phyloP scores from a whole-genome alignment of 768 basidiomycete species.

The Psilocybe tampanensis region DNA sequence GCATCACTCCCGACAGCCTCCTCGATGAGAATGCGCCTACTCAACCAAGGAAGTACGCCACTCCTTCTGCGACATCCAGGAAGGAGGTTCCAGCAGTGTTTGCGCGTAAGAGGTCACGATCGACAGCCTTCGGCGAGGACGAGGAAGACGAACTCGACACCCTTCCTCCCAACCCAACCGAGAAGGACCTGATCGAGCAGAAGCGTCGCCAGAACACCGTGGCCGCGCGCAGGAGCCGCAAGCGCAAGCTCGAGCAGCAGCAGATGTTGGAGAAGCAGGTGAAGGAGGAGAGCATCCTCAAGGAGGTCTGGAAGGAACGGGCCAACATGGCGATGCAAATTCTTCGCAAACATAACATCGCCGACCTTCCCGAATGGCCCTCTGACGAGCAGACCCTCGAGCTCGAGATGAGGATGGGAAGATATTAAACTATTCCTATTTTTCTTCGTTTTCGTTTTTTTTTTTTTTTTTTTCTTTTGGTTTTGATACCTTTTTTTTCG shows the following conservation, averaged over 20 bases:
- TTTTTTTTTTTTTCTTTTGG: conserved; percentile 21
- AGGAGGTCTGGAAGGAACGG: conserved; percentile 64
- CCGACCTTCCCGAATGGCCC: conserved; percentile 47
- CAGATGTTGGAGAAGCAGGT: conserved; percentile 61
- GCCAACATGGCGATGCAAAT: conserved; percentile 46
- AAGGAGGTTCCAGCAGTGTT: conserved; percentile 80
- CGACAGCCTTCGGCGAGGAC: conserved; percentile 39
- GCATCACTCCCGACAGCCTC: conserved; percentile 58
- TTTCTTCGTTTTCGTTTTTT: conserved; percentile 2
- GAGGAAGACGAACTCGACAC: conserved; percentile 56
- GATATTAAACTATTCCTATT: not conserved
- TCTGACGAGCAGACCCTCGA: conserved; percentile 50
- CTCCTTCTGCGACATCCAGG: conserved; percentile 74
- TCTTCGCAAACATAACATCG: conserved; percentile 58
- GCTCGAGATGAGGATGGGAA: conserved; percentile 47
- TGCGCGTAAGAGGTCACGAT: conserved; percentile 53
- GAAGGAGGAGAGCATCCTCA: conserved; percentile 54
- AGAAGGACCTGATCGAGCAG: conserved; percentile 71
- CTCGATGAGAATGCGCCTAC: conserved; percentile 80
- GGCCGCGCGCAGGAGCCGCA: conserved; percentile 78
- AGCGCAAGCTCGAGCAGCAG: conserved; percentile 78
- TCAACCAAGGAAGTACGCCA: conserved; percentile 73
- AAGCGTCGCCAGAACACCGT: conserved; percentile 88
- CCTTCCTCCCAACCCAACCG: conserved; percentile 41
- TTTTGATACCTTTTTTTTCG: not conserved